These are phyloP conservation scores for Bryoglossum gracile DNA, from an alignment of 495 filamentous ascomycete genomes.

Conservation along the genomic window DNA sequence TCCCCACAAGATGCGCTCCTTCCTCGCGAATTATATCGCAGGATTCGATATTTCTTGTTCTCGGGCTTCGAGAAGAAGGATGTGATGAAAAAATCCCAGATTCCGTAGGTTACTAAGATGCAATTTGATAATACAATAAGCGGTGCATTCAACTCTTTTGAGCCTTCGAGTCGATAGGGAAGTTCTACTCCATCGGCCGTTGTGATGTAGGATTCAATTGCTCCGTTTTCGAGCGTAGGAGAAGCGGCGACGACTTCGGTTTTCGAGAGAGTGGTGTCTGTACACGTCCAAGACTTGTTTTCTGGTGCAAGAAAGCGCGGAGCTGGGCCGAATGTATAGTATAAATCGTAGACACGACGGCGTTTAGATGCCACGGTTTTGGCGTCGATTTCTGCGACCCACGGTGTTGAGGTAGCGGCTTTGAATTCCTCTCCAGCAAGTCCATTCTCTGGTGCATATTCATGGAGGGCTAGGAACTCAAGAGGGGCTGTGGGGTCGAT, in stretches of 20 bases:
- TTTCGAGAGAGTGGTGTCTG: constrained; percentile 34
- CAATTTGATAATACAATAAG: constrained; percentile 68
- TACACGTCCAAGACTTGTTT: constrained; percentile 34
- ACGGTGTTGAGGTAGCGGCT: constrained; percentile 50
- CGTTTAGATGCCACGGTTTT: constrained; percentile 49
- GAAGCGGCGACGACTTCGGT: constrained; percentile 43
- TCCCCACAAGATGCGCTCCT: constrained; percentile 36
- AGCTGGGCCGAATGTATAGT: constrained; percentile 70
- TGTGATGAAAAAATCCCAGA: constrained; percentile 68
- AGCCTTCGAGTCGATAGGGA: constrained; percentile 69
- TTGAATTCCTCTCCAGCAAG: constrained; percentile 55
- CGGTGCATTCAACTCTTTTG: constrained; percentile 53
- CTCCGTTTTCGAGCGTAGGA: constrained; percentile 32
- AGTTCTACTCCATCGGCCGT: constrained; percentile 58
- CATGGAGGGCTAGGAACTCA: constrained; percentile 60
- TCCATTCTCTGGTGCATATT: constrained; percentile 58
- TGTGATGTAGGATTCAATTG: constrained; percentile 59
- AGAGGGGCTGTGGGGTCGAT: constrained; percentile 43
- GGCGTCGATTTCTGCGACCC: constrained; percentile 45
- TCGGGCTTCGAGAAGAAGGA: constrained; percentile 48
- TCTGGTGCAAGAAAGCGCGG: constrained; percentile 53
- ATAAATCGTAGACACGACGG: constrained; percentile 57
- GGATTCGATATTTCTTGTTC: constrained; percentile 58
- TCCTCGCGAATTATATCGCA: constrained; percentile 66
- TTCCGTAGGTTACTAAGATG: constrained; percentile 61